Conservation (phyloP, 352 stramenopile genomes). For the Hyaloperonospora arabidopsidis region DNA sequence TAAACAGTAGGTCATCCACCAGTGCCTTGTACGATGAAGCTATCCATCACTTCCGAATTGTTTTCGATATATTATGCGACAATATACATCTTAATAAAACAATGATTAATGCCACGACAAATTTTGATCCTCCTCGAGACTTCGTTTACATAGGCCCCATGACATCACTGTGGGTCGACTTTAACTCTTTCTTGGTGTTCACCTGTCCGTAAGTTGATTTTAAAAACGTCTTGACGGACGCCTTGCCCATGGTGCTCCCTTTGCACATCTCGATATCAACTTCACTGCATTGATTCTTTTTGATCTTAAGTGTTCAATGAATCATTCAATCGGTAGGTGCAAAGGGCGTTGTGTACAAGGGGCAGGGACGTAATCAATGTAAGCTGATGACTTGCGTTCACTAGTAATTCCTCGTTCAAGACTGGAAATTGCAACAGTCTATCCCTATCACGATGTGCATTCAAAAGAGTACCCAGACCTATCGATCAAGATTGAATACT, state of each 20-base stretch:
- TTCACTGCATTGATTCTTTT: too few relatives aligned
- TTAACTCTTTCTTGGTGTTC: too few relatives aligned
- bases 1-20: too few relatives aligned
- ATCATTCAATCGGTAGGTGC: constrained; percentile 7
- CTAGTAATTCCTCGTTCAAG: constrained; percentile 16
- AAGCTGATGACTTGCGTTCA: constrained; percentile 16
- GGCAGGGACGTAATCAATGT: constrained; percentile 15
- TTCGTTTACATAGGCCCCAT: constrained; percentile 6
- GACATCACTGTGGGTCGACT: background rate
- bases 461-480: constrained; percentile 14
- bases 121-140: constrained; percentile 1
- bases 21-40: background rate
- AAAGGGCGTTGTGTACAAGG: constrained; percentile 16
- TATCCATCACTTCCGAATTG: constrained; percentile 16
- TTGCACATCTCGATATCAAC: too few relatives aligned
- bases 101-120: constrained; percentile 10
- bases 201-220: too few relatives aligned
- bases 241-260: too few relatives aligned
- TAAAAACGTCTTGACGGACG: too few relatives aligned
- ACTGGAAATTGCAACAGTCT: constrained; percentile 12
- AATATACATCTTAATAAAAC: constrained; percentile 9
- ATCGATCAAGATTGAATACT: constrained; percentile 13
- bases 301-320: too few relatives aligned
- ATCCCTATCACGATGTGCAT: constrained; percentile 9
- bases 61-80: constrained; percentile 14